phyloP scores from a whole-genome alignment of 1,139 yeast genomes.

The Magnusiomyces sp. region DNA sequence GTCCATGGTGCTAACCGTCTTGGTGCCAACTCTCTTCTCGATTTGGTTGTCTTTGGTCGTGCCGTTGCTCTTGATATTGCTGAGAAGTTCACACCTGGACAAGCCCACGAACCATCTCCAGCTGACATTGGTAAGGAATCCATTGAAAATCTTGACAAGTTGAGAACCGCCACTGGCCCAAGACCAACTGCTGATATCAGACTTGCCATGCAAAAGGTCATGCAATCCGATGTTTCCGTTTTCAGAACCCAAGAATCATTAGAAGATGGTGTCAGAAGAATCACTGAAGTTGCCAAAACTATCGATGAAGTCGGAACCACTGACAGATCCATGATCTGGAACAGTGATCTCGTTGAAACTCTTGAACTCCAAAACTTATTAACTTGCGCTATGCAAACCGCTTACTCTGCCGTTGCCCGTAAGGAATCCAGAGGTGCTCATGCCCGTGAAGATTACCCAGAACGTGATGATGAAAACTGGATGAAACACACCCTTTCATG shows the following conservation, averaged over 20 bases:
- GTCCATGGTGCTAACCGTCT: constrained; percentile 99
- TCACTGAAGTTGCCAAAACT: constrained; percentile 64
- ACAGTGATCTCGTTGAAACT: constrained; percentile 92
- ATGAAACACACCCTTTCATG: constrained; percentile 96
- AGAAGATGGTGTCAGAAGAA: constrained; percentile 83
- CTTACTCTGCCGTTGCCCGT: constrained; percentile 89
- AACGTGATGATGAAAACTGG: constrained; percentile 94
- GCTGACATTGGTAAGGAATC: constrained; percentile 84
- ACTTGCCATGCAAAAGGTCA: constrained; percentile 84
- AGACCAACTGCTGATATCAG: constrained; percentile 82
- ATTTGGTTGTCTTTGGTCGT: constrained; percentile 96
- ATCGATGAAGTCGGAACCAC: constrained; percentile 73
- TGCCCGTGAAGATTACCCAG: constrained; percentile 96
- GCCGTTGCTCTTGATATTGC: constrained; percentile 91
- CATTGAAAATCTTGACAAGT: constrained; percentile 78
- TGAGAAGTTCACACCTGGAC: constrained; percentile 78
- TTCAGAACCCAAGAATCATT: constrained; percentile 90
- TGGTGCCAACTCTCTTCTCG: constrained; percentile 97
- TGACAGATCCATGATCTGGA: constrained; percentile 98
- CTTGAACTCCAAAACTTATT: constrained; percentile 92
- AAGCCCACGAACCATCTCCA: constrained; percentile 72
- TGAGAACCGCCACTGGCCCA: constrained; percentile 81
- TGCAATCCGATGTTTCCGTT: constrained; percentile 97
- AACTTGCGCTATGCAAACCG: constrained; percentile 97
- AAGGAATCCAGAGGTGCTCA: constrained; percentile 99